A percentile compares a stretch with the other conserved stretches of the same genome.
phyloP scores from a whole-genome alignment of 768 basidiomycete genomes.

The Leccinum variicolor region DNA sequence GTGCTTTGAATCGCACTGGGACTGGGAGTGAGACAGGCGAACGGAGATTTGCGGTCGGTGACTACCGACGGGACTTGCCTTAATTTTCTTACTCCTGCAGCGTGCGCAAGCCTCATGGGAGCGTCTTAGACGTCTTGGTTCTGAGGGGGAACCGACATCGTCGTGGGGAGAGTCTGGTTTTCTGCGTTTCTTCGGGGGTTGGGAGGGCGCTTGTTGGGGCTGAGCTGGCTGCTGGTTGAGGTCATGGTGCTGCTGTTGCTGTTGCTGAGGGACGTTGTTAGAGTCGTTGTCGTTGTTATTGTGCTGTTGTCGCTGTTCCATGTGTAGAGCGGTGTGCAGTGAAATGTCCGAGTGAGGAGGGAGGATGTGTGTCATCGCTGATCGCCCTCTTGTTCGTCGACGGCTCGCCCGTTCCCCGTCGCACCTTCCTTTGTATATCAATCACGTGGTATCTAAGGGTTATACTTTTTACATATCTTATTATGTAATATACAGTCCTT shows the following conservation, averaged over 20 bases:
- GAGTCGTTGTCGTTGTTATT: slow-evolving; percentile 32
- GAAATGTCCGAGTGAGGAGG: slow-evolving; percentile 48
- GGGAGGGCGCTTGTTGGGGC: slow-evolving; percentile 31
- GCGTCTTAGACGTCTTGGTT: slow-evolving; percentile 78
- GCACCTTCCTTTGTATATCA: slow-evolving; percentile 21
- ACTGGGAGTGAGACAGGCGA: slow-evolving; percentile 37
- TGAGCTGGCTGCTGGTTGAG: slow-evolving; percentile 17
- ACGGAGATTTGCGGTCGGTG: slow-evolving; percentile 84
- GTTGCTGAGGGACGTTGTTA: slow-evolving; percentile 27
- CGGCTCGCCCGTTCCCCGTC: not conserved
- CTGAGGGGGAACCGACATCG: slow-evolving; percentile 54
- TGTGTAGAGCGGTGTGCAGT: slow-evolving; percentile 61
- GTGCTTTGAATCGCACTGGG: slow-evolving; percentile 87
- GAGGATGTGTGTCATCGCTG: slow-evolving; percentile 46
- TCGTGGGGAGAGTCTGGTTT: slow-evolving; percentile 56
- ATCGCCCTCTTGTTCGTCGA: slow-evolving; percentile 10
- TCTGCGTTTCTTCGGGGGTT: slow-evolving; percentile 53
- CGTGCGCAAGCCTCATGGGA: slow-evolving; percentile 91
- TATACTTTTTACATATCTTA: not conserved
- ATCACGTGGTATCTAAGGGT: slow-evolving; percentile 15
- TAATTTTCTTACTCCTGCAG: slow-evolving; percentile 96
- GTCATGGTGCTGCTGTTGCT: slow-evolving; percentile 9
- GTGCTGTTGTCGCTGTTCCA: slow-evolving; percentile 61
- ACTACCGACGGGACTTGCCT: slow-evolving; percentile 69
- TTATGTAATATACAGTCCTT: not conserved